phyloP scores from a whole-genome alignment of 1,284 basidiomycete genomes.

The Ganoderma meredithae region DNA sequence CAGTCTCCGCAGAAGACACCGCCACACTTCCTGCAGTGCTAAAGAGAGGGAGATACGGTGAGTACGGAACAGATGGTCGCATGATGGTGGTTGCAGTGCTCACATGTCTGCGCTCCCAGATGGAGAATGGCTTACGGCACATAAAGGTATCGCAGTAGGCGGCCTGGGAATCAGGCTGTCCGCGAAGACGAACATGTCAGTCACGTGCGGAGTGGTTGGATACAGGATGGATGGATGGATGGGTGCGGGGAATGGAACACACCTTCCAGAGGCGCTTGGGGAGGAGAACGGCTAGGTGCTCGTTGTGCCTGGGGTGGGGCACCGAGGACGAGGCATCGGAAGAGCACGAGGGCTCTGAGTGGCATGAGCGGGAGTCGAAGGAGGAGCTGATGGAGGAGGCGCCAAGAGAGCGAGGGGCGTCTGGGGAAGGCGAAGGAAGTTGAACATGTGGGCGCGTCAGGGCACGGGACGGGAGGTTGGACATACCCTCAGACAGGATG shows the following conservation, averaged over 20 bases:
- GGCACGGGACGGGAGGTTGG: slow-evolving; percentile 5
- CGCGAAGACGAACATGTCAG: slow-evolving; percentile 31
- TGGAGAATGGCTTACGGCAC: slow-evolving; percentile 66
- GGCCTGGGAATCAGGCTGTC: slow-evolving; percentile 67
- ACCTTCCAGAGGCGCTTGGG: slow-evolving; percentile 78
- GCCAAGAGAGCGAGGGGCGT: slow-evolving; percentile 30
- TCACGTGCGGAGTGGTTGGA: slow-evolving; percentile 34
- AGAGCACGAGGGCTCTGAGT: slow-evolving; percentile 33
- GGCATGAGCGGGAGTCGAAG: slow-evolving; percentile 36
- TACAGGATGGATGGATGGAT: slow-evolving; percentile 4
- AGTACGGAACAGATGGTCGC: slow-evolving; percentile 30
- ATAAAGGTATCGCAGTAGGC: slow-evolving; percentile 73
- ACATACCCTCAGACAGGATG: slow-evolving; percentile 41
- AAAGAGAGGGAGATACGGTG: slow-evolving; percentile 35
- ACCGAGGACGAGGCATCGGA: slow-evolving; percentile 21
- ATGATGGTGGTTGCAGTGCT: slow-evolving; percentile 40
- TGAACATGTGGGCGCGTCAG: slow-evolving; percentile 21
- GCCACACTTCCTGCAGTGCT: slow-evolving; percentile 85
- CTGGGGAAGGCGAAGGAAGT: slow-evolving; percentile 18
- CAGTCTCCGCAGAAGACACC: slow-evolving; percentile 75
- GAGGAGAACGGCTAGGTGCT: slow-evolving; percentile 80
- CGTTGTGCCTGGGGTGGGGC: slow-evolving; percentile 48
- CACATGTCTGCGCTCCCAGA: slow-evolving; percentile 78
- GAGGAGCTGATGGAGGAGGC: slow-evolving; percentile 35
- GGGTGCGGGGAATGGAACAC: slow-evolving; percentile 27